phyloP scores from a whole-genome alignment of 345 rosid species.

The Hypericum androsaemum region DNA sequence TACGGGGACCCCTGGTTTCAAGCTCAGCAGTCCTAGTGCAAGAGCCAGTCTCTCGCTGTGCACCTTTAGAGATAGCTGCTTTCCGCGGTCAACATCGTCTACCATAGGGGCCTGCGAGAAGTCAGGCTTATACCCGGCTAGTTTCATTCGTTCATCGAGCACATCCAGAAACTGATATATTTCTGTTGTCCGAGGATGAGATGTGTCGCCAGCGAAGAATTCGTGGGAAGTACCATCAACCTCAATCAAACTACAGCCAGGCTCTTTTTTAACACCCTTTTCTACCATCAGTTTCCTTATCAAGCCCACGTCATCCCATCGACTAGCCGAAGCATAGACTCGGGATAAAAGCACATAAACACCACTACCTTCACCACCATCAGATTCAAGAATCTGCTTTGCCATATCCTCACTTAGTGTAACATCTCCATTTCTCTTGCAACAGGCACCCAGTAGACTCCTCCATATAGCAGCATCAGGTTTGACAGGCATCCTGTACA shows the following conservation, averaged over 20 bases:
- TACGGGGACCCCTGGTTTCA: constrained; percentile 50
- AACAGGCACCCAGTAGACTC: constrained; percentile 74
- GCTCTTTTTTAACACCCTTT: constrained; percentile 57
- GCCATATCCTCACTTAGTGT: constrained; percentile 64
- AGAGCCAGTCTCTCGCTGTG: constrained; percentile 83
- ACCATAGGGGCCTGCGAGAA: constrained; percentile 46
- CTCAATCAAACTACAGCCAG: constrained; percentile 82
- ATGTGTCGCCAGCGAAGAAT: constrained; percentile 74
- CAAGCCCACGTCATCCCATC: constrained; percentile 68
- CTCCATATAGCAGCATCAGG: constrained; percentile 84
- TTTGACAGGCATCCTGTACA: constrained; percentile 53
- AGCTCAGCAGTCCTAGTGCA: constrained; percentile 56
- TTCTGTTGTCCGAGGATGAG: constrained; percentile 51
- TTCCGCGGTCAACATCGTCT: constrained; percentile 31
- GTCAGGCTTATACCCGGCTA: constrained; percentile 42
- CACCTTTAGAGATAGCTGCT: constrained; percentile 41
- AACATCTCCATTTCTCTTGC: constrained; percentile 47
- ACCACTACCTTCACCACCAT: constrained; percentile 35
- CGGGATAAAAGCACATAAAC: constrained; percentile 64
- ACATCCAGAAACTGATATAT: constrained; percentile 44
- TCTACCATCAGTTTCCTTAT: constrained; percentile 62
- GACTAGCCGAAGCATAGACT: constrained; percentile 62
- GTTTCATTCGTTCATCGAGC: constrained; percentile 40
- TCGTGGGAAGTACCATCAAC: constrained; percentile 58
- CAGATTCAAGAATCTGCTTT: constrained; percentile 37